A percentile compares a stretch with the other conserved stretches of the same genome.
Evolutionary conservation across 1,284 basidiomycete species (phyloP).

Genomic region (Cerioporus squamosus): DNA sequence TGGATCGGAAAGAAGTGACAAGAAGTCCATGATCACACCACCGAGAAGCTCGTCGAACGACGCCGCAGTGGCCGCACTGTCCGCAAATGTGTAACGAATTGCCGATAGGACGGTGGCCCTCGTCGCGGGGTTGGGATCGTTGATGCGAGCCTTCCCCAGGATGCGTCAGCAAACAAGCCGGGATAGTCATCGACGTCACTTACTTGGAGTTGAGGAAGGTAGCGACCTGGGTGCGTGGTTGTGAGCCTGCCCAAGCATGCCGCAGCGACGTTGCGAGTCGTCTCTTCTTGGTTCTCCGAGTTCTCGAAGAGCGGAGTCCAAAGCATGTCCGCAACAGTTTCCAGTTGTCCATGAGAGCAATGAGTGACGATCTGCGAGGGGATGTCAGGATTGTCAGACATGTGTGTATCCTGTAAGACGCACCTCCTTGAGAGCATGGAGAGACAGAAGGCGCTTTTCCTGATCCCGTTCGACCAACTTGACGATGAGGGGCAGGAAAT

Average conservation of each 20-base stretch:
- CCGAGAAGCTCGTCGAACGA: constrained; percentile 90
- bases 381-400: background rate
- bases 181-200: constrained; percentile 25
- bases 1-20: constrained; percentile 83
- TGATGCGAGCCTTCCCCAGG: constrained; percentile 62
- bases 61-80: constrained; percentile 75
- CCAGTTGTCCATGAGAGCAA: constrained; percentile 82
- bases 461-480: constrained; percentile 79
- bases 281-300: constrained; percentile 86
- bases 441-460: constrained; percentile 81
- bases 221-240: constrained; percentile 86
- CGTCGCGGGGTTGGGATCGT: constrained; percentile 68
- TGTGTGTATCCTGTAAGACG: background rate
- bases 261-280: constrained; percentile 91
- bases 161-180: background rate
- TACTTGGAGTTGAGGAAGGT: constrained; percentile 91
- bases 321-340: constrained; percentile 82
- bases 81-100: constrained; percentile 94
- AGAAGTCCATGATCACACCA: constrained; percentile 87
- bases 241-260: constrained; percentile 97
- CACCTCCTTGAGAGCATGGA: constrained; percentile 94
- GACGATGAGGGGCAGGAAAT: constrained; percentile 87
- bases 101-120: constrained; percentile 93
- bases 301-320: constrained; percentile 93
- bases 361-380: constrained; percentile 84